Evolutionary conservation across 257 asterid species (phyloP).

Genomic region (Solanum acaule): DNA sequence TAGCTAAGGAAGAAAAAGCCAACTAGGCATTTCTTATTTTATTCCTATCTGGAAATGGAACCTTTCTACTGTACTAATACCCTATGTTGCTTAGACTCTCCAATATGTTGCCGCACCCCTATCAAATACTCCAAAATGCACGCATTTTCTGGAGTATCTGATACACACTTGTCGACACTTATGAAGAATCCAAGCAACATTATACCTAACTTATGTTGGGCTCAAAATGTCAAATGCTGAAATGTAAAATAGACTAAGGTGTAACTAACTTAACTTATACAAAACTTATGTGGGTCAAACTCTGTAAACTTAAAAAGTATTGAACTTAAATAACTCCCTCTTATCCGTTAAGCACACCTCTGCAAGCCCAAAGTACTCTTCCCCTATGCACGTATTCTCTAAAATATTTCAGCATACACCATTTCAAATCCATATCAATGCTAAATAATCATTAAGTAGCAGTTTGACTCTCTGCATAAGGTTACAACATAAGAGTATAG

Average conservation of each 20-base stretch:
- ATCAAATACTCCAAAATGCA: too few species aligned
- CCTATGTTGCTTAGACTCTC: too few species aligned
- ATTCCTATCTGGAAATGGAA: neutral
- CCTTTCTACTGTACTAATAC: neutral
- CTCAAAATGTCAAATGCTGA: neutral
- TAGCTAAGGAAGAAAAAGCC: neutral
- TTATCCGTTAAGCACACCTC: neutral
- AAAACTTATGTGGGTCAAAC: neutral
- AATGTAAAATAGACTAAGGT: neutral
- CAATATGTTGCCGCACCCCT: too few species aligned
- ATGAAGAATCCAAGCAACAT: too few species aligned
- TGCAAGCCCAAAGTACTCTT: neutral
- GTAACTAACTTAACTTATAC: neutral
- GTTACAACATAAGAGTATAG: neutral
- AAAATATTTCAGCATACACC: neutral
- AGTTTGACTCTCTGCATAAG: neutral
- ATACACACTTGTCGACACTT: too few species aligned
- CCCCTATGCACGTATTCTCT: neutral
- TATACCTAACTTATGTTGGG: neutral
- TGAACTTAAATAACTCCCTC: neutral
- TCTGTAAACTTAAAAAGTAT: neutral
- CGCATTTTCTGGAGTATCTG: too few species aligned
- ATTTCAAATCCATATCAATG: neutral
- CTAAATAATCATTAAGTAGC: neutral
- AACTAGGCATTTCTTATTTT: neutral